A percentile compares a stretch with the other conserved stretches of the same genome.
These are phyloP conservation scores for Hypomyces rosellus DNA, from an alignment of 2,329 filamentous ascomycete genomes.

Conservation along the genomic window DNA sequence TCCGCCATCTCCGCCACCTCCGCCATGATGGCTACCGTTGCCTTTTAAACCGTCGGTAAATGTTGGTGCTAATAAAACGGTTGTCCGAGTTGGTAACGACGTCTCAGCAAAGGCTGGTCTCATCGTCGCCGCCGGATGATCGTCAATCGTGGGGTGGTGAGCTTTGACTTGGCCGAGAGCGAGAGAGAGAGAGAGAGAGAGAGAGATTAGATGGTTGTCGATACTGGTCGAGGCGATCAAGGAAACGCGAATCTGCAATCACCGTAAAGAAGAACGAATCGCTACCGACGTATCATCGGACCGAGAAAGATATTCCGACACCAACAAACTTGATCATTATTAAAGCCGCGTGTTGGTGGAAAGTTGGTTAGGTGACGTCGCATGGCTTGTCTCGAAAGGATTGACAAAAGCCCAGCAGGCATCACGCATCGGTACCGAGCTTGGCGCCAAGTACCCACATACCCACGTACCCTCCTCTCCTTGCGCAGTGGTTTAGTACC, in stretches of 20 bases:
- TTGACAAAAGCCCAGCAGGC: background rate
- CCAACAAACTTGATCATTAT: background rate
- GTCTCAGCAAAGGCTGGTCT: constrained; percentile 18
- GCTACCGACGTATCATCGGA: constrained; percentile 10
- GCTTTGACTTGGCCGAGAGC: background rate
- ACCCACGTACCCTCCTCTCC: too few relatives aligned
- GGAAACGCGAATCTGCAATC: constrained; percentile 6
- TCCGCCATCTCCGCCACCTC: constrained; percentile 25
- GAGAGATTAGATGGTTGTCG: background rate
- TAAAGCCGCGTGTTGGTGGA: background rate
- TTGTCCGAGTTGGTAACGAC: constrained; percentile 17
- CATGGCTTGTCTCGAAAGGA: background rate
- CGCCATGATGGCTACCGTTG: constrained; percentile 13
- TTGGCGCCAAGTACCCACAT: background rate
- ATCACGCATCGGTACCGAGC: constrained; percentile 4
- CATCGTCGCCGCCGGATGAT: constrained; percentile 20
- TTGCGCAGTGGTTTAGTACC: too few relatives aligned
- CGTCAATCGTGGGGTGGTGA: constrained; percentile 9
- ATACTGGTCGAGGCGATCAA: constrained; percentile 5
- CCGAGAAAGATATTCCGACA: constrained; percentile 4
- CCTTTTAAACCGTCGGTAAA: constrained; percentile 1
- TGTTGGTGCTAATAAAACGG: constrained; percentile 4
- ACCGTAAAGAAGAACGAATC: constrained; percentile 3
- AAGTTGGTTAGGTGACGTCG: constrained; percentile 1
- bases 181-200: background rate